Evolutionary conservation across 2,329 filamentous ascomycete species (phyloP).

Genomic region (Penicillium sp.): DNA sequence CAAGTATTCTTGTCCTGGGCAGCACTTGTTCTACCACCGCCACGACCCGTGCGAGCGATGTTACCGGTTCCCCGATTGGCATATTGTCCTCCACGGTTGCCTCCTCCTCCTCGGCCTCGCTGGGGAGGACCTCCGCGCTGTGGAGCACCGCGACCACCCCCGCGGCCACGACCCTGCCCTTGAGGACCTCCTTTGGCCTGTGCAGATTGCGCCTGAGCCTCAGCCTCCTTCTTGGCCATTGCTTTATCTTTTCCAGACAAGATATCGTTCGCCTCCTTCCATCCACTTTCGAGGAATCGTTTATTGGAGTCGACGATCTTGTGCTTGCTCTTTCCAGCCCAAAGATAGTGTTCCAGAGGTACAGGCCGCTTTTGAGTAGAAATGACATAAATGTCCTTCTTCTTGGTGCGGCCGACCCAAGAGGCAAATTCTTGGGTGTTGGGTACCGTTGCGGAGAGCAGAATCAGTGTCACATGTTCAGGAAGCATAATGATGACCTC

Average conservation of each 20-base stretch:
- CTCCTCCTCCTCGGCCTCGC: constrained; percentile 54
- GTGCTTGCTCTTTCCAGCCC: constrained; percentile 88
- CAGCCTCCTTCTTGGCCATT: constrained; percentile 57
- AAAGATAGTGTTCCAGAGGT: constrained; percentile 92
- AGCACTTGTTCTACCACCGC: constrained; percentile 82
- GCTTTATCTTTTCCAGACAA: constrained; percentile 80
- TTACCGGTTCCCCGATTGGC: constrained; percentile 70
- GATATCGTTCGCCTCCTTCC: constrained; percentile 88
- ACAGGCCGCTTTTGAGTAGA: constrained; percentile 95
- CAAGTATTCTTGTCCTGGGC: constrained; percentile 95
- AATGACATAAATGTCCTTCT: constrained; percentile 98
- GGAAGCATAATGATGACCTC: constrained; percentile 99
- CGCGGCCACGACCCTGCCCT: constrained; percentile 56
- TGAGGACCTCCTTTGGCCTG: constrained; percentile 55
- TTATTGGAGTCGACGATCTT: constrained; percentile 96
- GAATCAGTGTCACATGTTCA: constrained; percentile 91
- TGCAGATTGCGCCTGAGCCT: constrained; percentile 49
- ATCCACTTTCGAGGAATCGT: constrained; percentile 85
- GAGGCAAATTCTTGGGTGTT: constrained; percentile 98
- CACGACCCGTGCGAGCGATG: constrained; percentile 83
- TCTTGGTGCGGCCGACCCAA: constrained; percentile 97
- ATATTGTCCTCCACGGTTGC: constrained; percentile 60
- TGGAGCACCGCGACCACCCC: constrained; percentile 48
- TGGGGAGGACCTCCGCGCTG: constrained; percentile 39
- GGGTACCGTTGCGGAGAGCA: constrained; percentile 93